Conservation (phyloP, 495 filamentous ascomycete species). For the Aspergillus saccharolyticus region DNA sequence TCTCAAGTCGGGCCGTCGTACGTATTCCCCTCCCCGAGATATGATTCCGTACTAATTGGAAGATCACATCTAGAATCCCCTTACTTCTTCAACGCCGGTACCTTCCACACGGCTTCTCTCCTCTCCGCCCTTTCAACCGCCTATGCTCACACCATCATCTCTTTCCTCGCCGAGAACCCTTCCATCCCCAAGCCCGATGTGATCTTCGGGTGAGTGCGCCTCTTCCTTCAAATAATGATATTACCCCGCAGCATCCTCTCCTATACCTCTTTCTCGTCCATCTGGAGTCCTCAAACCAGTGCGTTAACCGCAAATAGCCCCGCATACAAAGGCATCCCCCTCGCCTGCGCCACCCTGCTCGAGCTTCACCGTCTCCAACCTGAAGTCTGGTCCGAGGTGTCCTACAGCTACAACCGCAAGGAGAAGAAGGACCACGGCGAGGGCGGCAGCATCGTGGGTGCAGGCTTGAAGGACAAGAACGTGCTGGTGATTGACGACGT, state of each 20-base stretch:
- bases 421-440: slow-evolving; percentile 94
- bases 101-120: slow-evolving; percentile 72
- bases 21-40: neutral
- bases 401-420: slow-evolving; percentile 91
- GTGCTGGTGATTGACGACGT: slow-evolving; percentile 94
- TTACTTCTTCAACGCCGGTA: slow-evolving; percentile 97
- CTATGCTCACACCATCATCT: slow-evolving; percentile 36
- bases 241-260: slow-evolving; percentile 47
- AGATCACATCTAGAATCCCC: slow-evolving; percentile 56
- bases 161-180: slow-evolving; percentile 21
- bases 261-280: slow-evolving; percentile 31
- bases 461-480: slow-evolving; percentile 71
- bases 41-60: neutral
- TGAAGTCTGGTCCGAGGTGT: slow-evolving; percentile 44
- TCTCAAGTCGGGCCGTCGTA: slow-evolving; percentile 76
- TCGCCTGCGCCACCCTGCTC: slow-evolving; percentile 67
- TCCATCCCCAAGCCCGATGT: slow-evolving; percentile 35
- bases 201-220: slow-evolving; percentile 46
- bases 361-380: slow-evolving; percentile 62
- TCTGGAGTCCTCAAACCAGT: neutral
- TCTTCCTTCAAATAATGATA: too few species aligned
- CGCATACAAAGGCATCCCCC: slow-evolving; percentile 92
- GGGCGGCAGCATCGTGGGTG: slow-evolving; percentile 85
- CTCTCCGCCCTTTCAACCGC: slow-evolving; percentile 58
- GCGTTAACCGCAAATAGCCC: slow-evolving; percentile 48